Percentiles rank a stretch among this genome's conserved stretches.
phyloP scores from a whole-genome alignment of 2,329 filamentous ascomycete species.

The Nemania sp. region DNA sequence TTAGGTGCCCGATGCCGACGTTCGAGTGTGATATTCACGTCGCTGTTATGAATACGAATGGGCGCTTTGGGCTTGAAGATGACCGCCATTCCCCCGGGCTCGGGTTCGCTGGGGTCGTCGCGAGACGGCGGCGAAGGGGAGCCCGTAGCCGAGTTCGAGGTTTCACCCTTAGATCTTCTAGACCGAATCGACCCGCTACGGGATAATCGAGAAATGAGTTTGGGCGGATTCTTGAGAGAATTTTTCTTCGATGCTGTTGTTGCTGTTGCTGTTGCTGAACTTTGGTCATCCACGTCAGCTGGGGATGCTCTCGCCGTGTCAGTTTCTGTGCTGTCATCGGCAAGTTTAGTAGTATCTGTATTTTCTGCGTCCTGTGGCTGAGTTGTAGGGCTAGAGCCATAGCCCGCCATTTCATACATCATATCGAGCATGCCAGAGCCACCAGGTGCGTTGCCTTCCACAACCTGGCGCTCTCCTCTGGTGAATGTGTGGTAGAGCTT shows the following conservation, averaged over 20 bases:
- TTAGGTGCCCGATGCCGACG: constrained; percentile 78
- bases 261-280: no score
- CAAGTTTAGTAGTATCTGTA: constrained; percentile 29
- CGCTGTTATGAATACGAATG: constrained; percentile 75
- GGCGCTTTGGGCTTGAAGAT: constrained; percentile 74
- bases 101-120: constrained; percentile 43
- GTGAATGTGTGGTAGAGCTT: constrained; percentile 80
- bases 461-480: constrained; percentile 69
- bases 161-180: background rate
- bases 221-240: constrained; percentile 21
- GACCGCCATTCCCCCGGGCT: constrained; percentile 69
- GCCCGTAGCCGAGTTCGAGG: constrained; percentile 15
- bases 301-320: constrained; percentile 13
- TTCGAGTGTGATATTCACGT: constrained; percentile 90
- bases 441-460: constrained; percentile 60
- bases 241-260: constrained; percentile 17
- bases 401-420: constrained; percentile 57
- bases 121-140: constrained; percentile 25
- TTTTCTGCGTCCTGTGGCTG: constrained; percentile 44
- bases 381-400: constrained; percentile 35
- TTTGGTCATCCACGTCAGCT: constrained; percentile 17
- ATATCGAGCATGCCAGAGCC: constrained; percentile 54
- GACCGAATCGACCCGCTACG: constrained; percentile 19
- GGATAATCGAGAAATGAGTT: constrained; percentile 28
- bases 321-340: constrained; percentile 12